Conservation (phyloP, 2,329 filamentous ascomycete species). For the Fusarium sp. region DNA sequence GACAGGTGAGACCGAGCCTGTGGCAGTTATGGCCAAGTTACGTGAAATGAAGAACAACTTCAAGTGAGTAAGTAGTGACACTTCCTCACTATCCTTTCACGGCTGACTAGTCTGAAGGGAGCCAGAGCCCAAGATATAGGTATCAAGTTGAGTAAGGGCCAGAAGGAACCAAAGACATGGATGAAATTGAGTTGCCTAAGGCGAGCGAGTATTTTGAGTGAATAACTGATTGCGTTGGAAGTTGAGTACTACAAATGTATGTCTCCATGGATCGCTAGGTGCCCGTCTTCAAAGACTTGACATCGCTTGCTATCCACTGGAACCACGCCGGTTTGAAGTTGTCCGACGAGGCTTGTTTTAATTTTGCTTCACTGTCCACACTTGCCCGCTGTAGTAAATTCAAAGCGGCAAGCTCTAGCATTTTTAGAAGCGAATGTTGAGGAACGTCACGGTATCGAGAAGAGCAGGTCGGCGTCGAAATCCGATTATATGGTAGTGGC, state of each 20-base stretch:
- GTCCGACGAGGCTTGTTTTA: conserved; percentile 52
- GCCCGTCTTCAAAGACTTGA: conserved; percentile 41
- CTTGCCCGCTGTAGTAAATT: conserved; percentile 67
- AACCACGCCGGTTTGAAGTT: conserved; percentile 43
- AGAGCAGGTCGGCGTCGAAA: not conserved
- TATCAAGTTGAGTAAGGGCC: not conserved
- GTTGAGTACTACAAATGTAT: conserved; percentile 30
- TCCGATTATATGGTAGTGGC: not conserved
- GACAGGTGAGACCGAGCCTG: conserved; percentile 82
- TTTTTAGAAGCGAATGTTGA: conserved; percentile 64
- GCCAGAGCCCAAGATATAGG: conserved; percentile 50
- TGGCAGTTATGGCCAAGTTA: conserved; percentile 86
- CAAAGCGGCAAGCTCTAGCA: conserved; percentile 75
- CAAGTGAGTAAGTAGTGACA: conserved; percentile 62
- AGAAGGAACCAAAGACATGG: not conserved
- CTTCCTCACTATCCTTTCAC: not conserved
- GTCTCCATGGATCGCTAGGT: conserved; percentile 54
- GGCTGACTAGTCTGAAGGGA: conserved; percentile 23
- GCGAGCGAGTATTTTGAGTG: not conserved
- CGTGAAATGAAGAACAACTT: conserved; percentile 91
- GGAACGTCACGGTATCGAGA: conserved; percentile 2
- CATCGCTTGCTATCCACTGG: conserved; percentile 49
- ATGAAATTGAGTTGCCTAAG: not conserved
- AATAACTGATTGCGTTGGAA: conserved; percentile 5
- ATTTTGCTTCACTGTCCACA: conserved; percentile 78